Evolutionary conservation across 768 basidiomycete species (phyloP).

Genomic region (Lentinula edodes): DNA sequence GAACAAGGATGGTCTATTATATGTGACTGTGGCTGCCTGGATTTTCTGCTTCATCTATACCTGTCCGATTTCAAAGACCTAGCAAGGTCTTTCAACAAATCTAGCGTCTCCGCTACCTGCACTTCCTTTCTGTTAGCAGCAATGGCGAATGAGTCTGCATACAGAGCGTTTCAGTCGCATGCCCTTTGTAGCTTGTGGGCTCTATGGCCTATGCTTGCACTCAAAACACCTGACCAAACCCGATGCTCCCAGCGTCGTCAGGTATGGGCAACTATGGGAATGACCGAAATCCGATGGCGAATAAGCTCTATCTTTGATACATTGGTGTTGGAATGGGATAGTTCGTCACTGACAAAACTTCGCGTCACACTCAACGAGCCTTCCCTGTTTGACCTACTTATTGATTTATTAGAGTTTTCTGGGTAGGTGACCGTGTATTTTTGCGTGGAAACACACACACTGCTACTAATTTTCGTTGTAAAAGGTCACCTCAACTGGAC

Average conservation of each 20-base stretch:
- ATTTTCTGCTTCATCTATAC: neutral
- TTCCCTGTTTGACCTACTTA: neutral
- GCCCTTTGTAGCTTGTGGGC: neutral
- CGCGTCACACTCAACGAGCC: neutral
- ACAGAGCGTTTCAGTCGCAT: neutral
- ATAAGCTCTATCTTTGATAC: neutral
- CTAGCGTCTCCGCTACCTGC: neutral
- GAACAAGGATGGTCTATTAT: neutral
- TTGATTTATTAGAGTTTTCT: slow-evolving; percentile 1
- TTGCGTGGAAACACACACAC: neutral
- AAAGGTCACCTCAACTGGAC: neutral
- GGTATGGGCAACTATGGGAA: neutral
- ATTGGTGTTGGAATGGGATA: neutral
- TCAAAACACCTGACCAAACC: neutral
- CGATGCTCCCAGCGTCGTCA: neutral
- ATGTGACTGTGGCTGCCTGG: neutral
- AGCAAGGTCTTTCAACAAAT: neutral
- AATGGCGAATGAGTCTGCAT: neutral
- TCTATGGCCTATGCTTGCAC: neutral
- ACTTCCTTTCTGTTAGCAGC: neutral
- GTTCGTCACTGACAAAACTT: neutral
- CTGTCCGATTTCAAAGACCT: neutral
- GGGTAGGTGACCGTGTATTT: neutral
- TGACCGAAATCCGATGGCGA: neutral
- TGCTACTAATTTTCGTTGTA: neutral